Percentiles rank a stretch among this genome's conserved stretches.
Conservation (phyloP, 2,329 filamentous ascomycete species). For the Penicillium thymicola region DNA sequence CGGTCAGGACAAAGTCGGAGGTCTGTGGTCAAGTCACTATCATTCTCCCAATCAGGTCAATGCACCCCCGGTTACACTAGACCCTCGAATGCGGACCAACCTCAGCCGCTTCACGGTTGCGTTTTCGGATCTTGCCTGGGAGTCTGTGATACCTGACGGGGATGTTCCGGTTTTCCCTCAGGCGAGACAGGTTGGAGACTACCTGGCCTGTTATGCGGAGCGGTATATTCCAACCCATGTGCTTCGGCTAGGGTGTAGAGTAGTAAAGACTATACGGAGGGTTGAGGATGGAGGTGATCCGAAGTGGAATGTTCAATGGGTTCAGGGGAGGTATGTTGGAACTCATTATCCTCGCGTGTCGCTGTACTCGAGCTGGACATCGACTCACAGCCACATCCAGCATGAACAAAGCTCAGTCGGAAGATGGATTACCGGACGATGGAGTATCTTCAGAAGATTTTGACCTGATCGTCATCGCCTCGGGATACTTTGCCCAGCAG, state of each 20-base stretch:
- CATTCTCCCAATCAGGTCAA: neutral
- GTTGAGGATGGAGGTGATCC: conserved; percentile 20
- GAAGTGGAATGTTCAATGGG: conserved; percentile 41
- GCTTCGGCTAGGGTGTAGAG: conserved; percentile 49
- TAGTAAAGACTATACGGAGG: conserved; percentile 30
- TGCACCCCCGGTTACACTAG: conserved; percentile 43
- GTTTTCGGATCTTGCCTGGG: conserved; percentile 66
- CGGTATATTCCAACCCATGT: conserved; percentile 52
- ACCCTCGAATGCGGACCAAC: conserved; percentile 60
- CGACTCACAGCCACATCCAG: neutral
- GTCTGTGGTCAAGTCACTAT: conserved; percentile 65
- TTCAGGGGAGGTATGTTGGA: conserved; percentile 16
- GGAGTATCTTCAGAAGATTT: conserved; percentile 46
- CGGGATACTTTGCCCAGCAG: conserved; percentile 70
- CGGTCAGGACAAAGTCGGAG: conserved; percentile 62
- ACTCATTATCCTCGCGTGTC: neutral
- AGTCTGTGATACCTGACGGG: conserved; percentile 40
- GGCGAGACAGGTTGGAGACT: conserved; percentile 73
- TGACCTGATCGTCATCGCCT: conserved; percentile 68
- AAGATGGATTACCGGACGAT: neutral
- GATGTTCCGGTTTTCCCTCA: conserved; percentile 64
- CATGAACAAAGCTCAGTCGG: neutral
- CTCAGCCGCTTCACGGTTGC: conserved; percentile 71
- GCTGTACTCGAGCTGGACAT: neutral
- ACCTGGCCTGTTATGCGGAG: conserved; percentile 63